phyloP scores from a whole-genome alignment of 495 filamentous ascomycete species.

The Pyrenopolyporus hunteri region DNA sequence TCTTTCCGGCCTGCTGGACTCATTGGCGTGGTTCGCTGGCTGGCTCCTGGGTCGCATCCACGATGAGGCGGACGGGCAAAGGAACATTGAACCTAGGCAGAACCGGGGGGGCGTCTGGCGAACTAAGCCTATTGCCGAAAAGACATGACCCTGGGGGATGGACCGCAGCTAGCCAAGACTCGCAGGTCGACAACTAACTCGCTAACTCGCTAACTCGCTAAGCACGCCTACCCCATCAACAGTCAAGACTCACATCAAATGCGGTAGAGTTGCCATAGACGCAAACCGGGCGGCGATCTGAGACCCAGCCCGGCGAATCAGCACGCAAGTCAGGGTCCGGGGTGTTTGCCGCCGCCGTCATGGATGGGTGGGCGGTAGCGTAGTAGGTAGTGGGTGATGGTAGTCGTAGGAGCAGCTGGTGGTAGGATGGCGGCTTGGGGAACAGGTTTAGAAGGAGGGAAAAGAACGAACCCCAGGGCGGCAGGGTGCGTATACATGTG shows the following conservation, averaged over 20 bases:
- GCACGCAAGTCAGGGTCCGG: slow-evolving; percentile 14
- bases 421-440: slow-evolving; percentile 12
- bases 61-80: slow-evolving; percentile 20
- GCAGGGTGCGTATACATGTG: no score
- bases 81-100: slow-evolving; percentile 22
- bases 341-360: slow-evolving; percentile 22
- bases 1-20: slow-evolving; percentile 19
- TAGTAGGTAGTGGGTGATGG: not conserved
- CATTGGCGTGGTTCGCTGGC: slow-evolving; percentile 10
- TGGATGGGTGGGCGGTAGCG: slow-evolving; percentile 3
- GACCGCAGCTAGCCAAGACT: slow-evolving; percentile 23
- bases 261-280: slow-evolving; percentile 21
- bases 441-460: not conserved
- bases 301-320: slow-evolving; percentile 32
- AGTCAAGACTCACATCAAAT: slow-evolving; percentile 18
- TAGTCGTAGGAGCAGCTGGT: no score
- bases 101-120: slow-evolving; percentile 10
- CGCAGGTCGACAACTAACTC: not conserved
- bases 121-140: slow-evolving; percentile 8
- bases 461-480: not conserved
- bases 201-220: no score
- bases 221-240: slow-evolving; percentile 9
- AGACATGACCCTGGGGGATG: slow-evolving; percentile 2
- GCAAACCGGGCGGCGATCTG: slow-evolving; percentile 23
- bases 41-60: slow-evolving; percentile 19